Base-by-base conservation (phyloP, 1,139 yeast species). In the Scheffersomyces segobiensis region DNA sequence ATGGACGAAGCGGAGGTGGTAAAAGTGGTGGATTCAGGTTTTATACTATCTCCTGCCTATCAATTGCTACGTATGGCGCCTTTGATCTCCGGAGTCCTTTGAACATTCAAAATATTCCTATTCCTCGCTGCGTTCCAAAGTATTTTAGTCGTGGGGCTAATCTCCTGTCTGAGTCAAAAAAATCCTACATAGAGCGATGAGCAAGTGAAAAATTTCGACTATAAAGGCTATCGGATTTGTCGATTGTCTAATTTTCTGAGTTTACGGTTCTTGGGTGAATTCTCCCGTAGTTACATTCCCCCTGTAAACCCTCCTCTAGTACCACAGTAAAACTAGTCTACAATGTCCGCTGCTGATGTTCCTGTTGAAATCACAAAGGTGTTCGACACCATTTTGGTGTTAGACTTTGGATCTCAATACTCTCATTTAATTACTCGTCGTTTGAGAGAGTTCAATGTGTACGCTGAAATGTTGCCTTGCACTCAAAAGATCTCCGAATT, bases 391-490 rank as follows among this genome's bases (percentile, higher is more conserved):
- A 93, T 95, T 67, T 84, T 95, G 81, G 98, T 95, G 75, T 86
- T 95, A 75, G 99, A 95, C 76, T 95, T 95, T 74, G 99, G 99
- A 63, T 95, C 99, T 61, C 99, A 95, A 80, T 95, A 95, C 81
- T 91, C 97, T 61, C 99, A 95, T 74, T 82, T 95, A 74, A 93
- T 95, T 76, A 95, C 98, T 62, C 90, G 99, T 80, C 91, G 99
- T 79, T 84, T 95, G 70, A 91, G 99, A 84, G 99, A 95, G 77
- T 92, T 93, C 83, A 92, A 95, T 76, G 95, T 95, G 66, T 95
- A 96, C 78, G 98, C 99, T 65, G 99, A 96, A 81, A 95, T 95
- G 99, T 85, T 95, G 65, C 99, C 99, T 66, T 95, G 99, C 79
- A 95, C 99, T 59, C 98, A 95, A 79, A 95, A 93, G 82, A 93